Evolutionary conservation across 1,139 yeast species (phyloP).

Genomic region (Blastobotrys petasosporus): DNA sequence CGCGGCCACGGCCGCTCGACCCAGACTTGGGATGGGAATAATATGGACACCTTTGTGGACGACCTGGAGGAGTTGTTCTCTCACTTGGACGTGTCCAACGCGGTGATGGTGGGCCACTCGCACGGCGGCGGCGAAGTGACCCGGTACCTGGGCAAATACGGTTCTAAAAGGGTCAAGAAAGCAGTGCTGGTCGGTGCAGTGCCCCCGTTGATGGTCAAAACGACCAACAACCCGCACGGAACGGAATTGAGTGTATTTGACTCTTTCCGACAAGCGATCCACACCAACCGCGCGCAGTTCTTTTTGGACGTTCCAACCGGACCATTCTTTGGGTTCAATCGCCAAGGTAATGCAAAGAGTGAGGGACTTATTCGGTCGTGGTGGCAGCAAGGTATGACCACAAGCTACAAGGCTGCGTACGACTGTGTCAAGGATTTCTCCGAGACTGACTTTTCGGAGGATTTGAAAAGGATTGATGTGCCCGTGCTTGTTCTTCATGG

Average conservation of each 20-base stretch:
- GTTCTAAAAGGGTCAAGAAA: slow-evolving; percentile 11
- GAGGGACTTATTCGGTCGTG: slow-evolving; percentile 15
- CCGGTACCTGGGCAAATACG: slow-evolving; percentile 12
- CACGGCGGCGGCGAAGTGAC: slow-evolving; percentile 18
- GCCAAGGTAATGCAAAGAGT: slow-evolving; percentile 9
- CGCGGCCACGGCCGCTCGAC: slow-evolving; percentile 17
- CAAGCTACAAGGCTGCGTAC: slow-evolving; percentile 13
- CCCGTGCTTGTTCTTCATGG: slow-evolving; percentile 17
- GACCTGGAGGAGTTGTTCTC: slow-evolving; percentile 14
- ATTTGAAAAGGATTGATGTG: slow-evolving; percentile 12
- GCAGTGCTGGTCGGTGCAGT: slow-evolving; percentile 17
- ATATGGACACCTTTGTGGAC: slow-evolving; percentile 16
- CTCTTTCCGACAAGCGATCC: slow-evolving; percentile 9
- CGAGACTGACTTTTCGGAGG: slow-evolving; percentile 16
- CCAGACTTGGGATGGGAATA: slow-evolving; percentile 15
- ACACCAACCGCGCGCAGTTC: slow-evolving; percentile 15
- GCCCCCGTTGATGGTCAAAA: slow-evolving; percentile 15
- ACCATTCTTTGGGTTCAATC: slow-evolving; percentile 15
- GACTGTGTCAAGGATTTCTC: slow-evolving; percentile 15
- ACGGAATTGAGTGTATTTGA: slow-evolving; percentile 11
- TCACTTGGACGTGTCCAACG: slow-evolving; percentile 13
- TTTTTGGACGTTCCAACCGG: slow-evolving; percentile 14
- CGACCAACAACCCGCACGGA: slow-evolving; percentile 12
- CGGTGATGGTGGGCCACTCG: slow-evolving; percentile 17
- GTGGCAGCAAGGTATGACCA: slow-evolving; percentile 18